Conservation (phyloP, 2,329 filamentous ascomycete genomes). For the Arthrobotrys megalospora region DNA sequence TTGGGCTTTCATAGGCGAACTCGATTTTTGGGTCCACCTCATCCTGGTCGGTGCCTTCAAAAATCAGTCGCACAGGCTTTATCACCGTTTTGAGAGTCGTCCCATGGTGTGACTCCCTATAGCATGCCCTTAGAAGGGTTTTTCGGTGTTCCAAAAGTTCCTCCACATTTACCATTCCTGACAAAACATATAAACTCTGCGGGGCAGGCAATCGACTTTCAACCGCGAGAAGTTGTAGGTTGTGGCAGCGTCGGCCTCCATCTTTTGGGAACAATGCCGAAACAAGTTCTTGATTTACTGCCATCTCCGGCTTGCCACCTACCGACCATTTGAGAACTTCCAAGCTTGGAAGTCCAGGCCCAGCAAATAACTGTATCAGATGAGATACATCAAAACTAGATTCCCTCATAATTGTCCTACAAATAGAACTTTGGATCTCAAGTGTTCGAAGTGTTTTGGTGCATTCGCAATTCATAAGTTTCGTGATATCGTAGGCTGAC, state of each 20-base stretch:
- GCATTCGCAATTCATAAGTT: slow-evolving; percentile 38
- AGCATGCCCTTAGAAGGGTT: slow-evolving; percentile 34
- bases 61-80: slow-evolving; percentile 32
- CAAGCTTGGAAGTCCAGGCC: slow-evolving; percentile 46
- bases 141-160: slow-evolving; percentile 44
- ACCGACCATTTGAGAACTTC: slow-evolving; percentile 52
- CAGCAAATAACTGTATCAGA: slow-evolving; percentile 35
- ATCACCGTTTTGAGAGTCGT: slow-evolving; percentile 2
- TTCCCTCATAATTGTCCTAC: slow-evolving; percentile 50
- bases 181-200: slow-evolving; percentile 40
- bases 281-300: slow-evolving; percentile 29
- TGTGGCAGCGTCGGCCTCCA: slow-evolving; percentile 21
- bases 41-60: slow-evolving; percentile 28
- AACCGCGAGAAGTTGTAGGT: slow-evolving; percentile 45
- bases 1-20: slow-evolving; percentile 44
- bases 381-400: slow-evolving; percentile 48
- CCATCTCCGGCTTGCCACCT: slow-evolving; percentile 52
- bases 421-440: slow-evolving; percentile 55
- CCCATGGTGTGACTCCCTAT: slow-evolving; percentile 1
- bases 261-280: slow-evolving; percentile 24
- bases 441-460: slow-evolving; percentile 49
- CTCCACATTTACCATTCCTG: slow-evolving; percentile 42
- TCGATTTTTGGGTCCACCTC: slow-evolving; percentile 22
- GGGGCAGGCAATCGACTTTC: slow-evolving; percentile 51
- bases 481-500: slow-evolving; percentile 39